Evolutionary conservation across 1,139 yeast genomes (phyloP), one percentile per base, ranked within the genome.

Genomic region (Trichomonascaceae sp.): DNA sequence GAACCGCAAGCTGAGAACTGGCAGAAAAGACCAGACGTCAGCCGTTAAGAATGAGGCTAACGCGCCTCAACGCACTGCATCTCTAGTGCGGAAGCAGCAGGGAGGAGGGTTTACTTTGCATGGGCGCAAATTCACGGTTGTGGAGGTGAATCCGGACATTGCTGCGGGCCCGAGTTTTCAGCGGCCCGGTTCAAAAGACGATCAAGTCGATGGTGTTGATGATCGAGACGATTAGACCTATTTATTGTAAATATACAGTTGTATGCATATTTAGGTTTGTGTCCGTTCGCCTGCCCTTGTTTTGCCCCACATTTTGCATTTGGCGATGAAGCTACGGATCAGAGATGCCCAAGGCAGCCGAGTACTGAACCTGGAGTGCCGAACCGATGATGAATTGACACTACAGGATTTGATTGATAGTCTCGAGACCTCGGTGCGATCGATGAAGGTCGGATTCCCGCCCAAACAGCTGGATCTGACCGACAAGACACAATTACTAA

Each of bases 371-470:
- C 38, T 56, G 28, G 37, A 36, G 3, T 45, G 45, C 18, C 44
- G 40, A 9, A 44, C 56, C 13, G 44, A 42, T 9, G 51, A 45
- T 17, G 48, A 45, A 4, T 42, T 53, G 13, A 46, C 50, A 3
- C 33, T 59, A 5, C 43, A 40, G 11, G 52, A 56, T 26, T 38
- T 59, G 30, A 27, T 50, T 5, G 40, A 38, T 6, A 32, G 35
- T 1, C 25, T 46, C n/a, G 17, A 30, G 18, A 17, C 35, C n/a
- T 30, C 45, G 5, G 41, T 48, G 16, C 29, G 35, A 4, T 49
- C 43, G 15, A 53, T 76, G 32, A 66, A 68, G 40, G 55, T 48
- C 18, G 87, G 85, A 8, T 76, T 69, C 43, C 87, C 87, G 2
- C 81, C 81, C 0, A 65, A 60, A 41, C 42, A 57, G 2, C 41